phyloP scores from a whole-genome alignment of 768 basidiomycete genomes.

The Dioszegia aurantiaca region DNA sequence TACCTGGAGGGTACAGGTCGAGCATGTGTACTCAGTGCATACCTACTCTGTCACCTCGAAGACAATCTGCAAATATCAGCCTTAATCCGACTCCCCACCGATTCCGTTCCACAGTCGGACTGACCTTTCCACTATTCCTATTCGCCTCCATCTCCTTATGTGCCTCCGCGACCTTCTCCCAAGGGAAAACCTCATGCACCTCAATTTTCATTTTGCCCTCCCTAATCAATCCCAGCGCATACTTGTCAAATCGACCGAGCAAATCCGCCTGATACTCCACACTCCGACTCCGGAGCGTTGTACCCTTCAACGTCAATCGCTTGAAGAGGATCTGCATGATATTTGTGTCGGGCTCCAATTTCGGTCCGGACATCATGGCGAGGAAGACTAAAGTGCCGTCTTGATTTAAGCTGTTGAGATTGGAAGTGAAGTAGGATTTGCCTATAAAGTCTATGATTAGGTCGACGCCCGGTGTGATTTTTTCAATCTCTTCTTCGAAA shows the following conservation, averaged over 20 bases:
- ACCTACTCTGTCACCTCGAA: slow-evolving; percentile 45
- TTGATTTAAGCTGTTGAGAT: slow-evolving; percentile 39
- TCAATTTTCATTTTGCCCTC: slow-evolving; percentile 66
- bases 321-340: slow-evolving; percentile 72
- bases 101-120: slow-evolving; percentile 9
- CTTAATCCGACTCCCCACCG: not conserved
- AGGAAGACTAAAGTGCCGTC: slow-evolving; percentile 51
- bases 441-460: slow-evolving; percentile 72
- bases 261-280: slow-evolving; percentile 74
- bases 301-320: slow-evolving; percentile 81
- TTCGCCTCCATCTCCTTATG: slow-evolving; percentile 82
- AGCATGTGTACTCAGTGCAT: too few species aligned
- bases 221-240: slow-evolving; percentile 63
- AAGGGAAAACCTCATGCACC: slow-evolving; percentile 79
- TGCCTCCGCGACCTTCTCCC: slow-evolving; percentile 74
- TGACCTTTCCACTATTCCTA: slow-evolving; percentile 58
- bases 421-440: slow-evolving; percentile 45
- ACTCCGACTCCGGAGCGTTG: slow-evolving; percentile 74
- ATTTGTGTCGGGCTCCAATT: slow-evolving; percentile 46
- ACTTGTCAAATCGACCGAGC: slow-evolving; percentile 59
- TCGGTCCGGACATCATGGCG: slow-evolving; percentile 48
- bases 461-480: slow-evolving; percentile 68
- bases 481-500: slow-evolving; percentile 71
- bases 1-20: too few species aligned
- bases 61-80: slow-evolving; percentile 43